Conservation (phyloP, 495 filamentous ascomycete genomes). For the Hypoxylon intermedium region DNA sequence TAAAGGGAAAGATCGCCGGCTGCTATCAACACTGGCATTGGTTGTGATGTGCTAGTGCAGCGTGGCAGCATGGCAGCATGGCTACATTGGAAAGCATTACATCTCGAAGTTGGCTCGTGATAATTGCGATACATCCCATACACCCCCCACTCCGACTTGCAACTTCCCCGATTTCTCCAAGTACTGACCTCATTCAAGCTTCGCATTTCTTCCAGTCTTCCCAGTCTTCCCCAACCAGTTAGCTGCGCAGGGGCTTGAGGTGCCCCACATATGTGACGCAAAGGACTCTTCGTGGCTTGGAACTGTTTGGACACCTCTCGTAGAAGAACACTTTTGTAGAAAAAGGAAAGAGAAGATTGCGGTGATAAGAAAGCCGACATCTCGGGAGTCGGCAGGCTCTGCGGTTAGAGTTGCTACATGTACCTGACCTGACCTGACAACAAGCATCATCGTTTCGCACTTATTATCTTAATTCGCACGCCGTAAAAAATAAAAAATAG, state of each 20-base stretch:
- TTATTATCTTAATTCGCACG: constrained; percentile 23
- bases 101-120: constrained; percentile 30
- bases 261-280: constrained; percentile 27
- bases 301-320: not conserved
- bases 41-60: constrained; percentile 23
- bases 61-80: constrained; percentile 15
- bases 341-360: constrained; percentile 12
- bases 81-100: constrained; percentile 10
- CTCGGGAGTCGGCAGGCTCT: constrained; percentile 13
- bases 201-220: constrained; percentile 2
- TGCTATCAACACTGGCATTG: constrained; percentile 15
- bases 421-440: too few relatives aligned
- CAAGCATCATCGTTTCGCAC: constrained; percentile 23
- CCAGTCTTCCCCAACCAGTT: not conserved
- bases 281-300: not conserved
- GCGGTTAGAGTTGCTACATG: not conserved
- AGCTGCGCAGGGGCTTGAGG: constrained; percentile 2
- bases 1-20: constrained; percentile 29
- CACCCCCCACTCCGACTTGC: not conserved
- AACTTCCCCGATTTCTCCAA: constrained; percentile 16
- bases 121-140: constrained; percentile 18
- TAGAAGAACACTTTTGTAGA: not conserved
- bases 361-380: constrained; percentile 21
- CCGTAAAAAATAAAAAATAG: not conserved
- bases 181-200: constrained; percentile 9